Evolutionary conservation across 768 basidiomycete species (phyloP), one percentile per base, ranked within the genome.

Genomic region (Plicaturopsis crispa): DNA sequence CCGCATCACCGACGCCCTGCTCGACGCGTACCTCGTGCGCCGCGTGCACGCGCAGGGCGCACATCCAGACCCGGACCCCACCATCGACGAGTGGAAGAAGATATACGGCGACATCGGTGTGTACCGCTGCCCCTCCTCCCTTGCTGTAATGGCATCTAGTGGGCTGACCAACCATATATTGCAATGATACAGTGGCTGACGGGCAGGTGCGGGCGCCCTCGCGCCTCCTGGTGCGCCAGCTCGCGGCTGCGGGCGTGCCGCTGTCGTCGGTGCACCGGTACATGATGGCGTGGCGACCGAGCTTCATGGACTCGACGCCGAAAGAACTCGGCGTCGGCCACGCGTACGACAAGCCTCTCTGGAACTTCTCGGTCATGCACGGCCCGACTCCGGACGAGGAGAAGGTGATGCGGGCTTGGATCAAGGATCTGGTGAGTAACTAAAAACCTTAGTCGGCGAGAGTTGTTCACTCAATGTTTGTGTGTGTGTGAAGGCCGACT

Each of bases 121-220:
- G 40, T 42, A n/a, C n/a, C n/a, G n/a, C n/a, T n/a, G n/a, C n/a
- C n/a, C n/a, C n/a, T n/a, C n/a, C n/a, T n/a, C n/a, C n/a, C n/a
- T n/a, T n/a, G n/a, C n/a, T n/a, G n/a, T n/a, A n/a, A n/a, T n/a
- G n/a, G n/a, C n/a, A n/a, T n/a, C n/a, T n/a, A n/a, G n/a, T n/a
- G n/a, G n/a, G n/a, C n/a, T n/a, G n/a, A n/a, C n/a, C n/a, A n/a
- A n/a, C n/a, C n/a, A n/a, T n/a, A n/a, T n/a, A n/a, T 34, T 34
- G 8, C 19, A 13, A 13, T 34, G 12, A 13, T 16, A 18, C 24
- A 42, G 40, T 42, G 7, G 35, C 40, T 13, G 40, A 42, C 20
- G 40, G 40, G 18, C 40, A 42, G 32, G 40, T 42, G 11, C 40
- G 40, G 17, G 40, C 40, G 6, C 40, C 40, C n/a, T 36, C 40